These are phyloP conservation scores for Fusarium xyrophilum DNA, from an alignment of 2,329 filamentous ascomycete species.

Conservation along the genomic window DNA sequence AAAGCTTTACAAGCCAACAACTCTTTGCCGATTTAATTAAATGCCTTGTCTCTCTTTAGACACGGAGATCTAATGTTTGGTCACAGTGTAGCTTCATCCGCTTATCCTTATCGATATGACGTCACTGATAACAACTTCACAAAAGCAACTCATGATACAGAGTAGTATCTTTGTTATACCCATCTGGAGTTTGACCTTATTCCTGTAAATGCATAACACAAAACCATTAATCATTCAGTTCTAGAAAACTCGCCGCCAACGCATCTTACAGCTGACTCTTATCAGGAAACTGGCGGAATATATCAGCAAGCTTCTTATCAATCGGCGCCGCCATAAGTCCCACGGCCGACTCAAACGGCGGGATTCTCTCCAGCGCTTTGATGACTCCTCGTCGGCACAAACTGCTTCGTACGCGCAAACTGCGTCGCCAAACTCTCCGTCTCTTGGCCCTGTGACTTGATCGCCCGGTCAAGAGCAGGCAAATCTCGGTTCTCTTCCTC, in stretches of 20 bases:
- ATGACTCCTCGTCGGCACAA: slow-evolving; percentile 61
- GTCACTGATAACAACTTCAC: neutral
- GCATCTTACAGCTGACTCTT: neutral
- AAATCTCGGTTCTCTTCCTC: slow-evolving; percentile 60
- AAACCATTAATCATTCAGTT: no score
- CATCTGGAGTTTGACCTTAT: neutral
- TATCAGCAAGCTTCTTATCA: slow-evolving; percentile 60
- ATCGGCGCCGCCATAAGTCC: slow-evolving; percentile 63
- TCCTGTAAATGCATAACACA: no score
- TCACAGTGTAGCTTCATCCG: neutral
- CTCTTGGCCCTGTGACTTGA: slow-evolving; percentile 37
- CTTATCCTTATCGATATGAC: neutral
- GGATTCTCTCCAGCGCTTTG: slow-evolving; percentile 57
- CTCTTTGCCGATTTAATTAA: neutral
- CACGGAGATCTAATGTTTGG: fast-evolving
- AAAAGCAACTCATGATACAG: no score
- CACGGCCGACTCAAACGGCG: slow-evolving; percentile 62
- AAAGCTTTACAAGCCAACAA: fast-evolving
- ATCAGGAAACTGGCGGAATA: slow-evolving; percentile 59
- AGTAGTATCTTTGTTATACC: neutral
- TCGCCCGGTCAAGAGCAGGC: slow-evolving; percentile 53
- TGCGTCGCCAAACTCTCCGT: slow-evolving; percentile 46
- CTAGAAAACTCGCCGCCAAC: no score
- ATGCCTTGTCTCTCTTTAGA: neutral
- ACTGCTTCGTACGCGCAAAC: slow-evolving; percentile 61